These are phyloP conservation scores for thale cress (Arabidopsis thaliana) DNA, from an alignment of 345 rosid species.

Conservation along the genomic window TAIR10.1 NC_003071.7:17859501-17860000, in stretches of 20 bases:
- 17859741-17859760: slow-evolving; percentile 60
- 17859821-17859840: slow-evolving; percentile 61
- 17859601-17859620: slow-evolving; percentile 79
- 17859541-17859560: slow-evolving; percentile 64
- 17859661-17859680: slow-evolving; percentile 54
- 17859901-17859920: slow-evolving; percentile 71
- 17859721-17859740: slow-evolving; percentile 56
- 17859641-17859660: slow-evolving; percentile 50
- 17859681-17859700: slow-evolving; percentile 87
- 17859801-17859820: slow-evolving; percentile 74
- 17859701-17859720: slow-evolving; percentile 72
- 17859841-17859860: slow-evolving; percentile 61
- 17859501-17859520: slow-evolving; percentile 69
- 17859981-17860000: slow-evolving; percentile 69
- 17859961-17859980: slow-evolving; percentile 59
- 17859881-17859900: slow-evolving; percentile 74
- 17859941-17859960: slow-evolving; percentile 68
- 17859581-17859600: slow-evolving; percentile 64
- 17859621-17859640: slow-evolving; percentile 63
- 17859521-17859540: slow-evolving; percentile 74
- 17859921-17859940: slow-evolving; percentile 62
- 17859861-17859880: slow-evolving; percentile 54
- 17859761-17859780: slow-evolving; percentile 59
- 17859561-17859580: slow-evolving; percentile 56
- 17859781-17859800: slow-evolving; percentile 67